phyloP scores from a whole-genome alignment of 208 protist genomes.

The Zelonia costaricensis region DNA sequence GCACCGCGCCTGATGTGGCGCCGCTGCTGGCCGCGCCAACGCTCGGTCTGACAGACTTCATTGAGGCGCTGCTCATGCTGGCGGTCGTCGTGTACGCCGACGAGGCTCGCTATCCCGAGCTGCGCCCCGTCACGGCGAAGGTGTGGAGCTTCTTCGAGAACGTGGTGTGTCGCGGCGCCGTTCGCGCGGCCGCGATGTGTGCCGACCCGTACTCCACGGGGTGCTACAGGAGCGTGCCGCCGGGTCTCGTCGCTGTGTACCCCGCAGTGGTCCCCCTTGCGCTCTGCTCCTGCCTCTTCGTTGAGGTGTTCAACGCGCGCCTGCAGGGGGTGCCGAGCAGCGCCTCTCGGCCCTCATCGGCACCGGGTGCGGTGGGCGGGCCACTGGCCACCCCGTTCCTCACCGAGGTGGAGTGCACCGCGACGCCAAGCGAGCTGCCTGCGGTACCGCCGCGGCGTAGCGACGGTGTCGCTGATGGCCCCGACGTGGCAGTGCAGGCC shows the following conservation, averaged over 20 bases:
- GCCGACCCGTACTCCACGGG: slow-evolving; percentile 29
- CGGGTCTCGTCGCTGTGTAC: slow-evolving; percentile 24
- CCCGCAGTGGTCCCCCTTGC: slow-evolving; percentile 16
- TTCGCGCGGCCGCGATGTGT: slow-evolving; percentile 21
- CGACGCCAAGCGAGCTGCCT: neutral
- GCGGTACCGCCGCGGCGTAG: neutral
- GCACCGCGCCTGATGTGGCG: neutral
- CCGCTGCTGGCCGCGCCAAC: slow-evolving; percentile 5
- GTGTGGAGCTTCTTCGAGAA: slow-evolving; percentile 78
- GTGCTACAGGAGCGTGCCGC: slow-evolving; percentile 22
- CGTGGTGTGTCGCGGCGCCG: slow-evolving; percentile 42
- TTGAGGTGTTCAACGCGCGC: slow-evolving; percentile 24
- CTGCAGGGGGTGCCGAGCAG: neutral
- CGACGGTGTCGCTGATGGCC: too few relatives aligned
- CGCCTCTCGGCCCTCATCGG: neutral
- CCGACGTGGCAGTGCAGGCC: slow-evolving; percentile 2
- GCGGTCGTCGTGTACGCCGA: slow-evolving; percentile 80
- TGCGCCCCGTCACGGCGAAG: slow-evolving; percentile 78
- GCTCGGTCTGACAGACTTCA: slow-evolving; percentile 71
- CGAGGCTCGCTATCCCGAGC: slow-evolving; percentile 45
- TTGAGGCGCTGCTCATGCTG: slow-evolving; percentile 82
- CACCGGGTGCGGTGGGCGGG: neutral
- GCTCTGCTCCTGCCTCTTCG: slow-evolving; percentile 14
- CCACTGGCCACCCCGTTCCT: slow-evolving; percentile 3
- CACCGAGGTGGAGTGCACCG: slow-evolving; percentile 10